Base-by-base conservation (phyloP, 176 grass and related monocot genomes). In the Lolium perenne region DNA sequence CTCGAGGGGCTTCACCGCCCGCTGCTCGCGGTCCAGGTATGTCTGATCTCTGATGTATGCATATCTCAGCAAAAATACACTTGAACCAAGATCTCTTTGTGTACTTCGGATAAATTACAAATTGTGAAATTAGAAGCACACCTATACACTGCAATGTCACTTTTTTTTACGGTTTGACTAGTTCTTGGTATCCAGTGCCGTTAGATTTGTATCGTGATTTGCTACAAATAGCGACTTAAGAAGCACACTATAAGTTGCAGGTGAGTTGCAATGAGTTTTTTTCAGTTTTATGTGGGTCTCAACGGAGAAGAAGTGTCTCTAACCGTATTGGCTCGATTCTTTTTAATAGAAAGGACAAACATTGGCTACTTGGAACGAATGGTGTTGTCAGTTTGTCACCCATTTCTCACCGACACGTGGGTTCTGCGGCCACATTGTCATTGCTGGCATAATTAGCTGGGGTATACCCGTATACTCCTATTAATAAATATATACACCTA, bases 11-110 rank as follows among this genome's bases (percentile, higher is more conserved):
- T 96, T 76, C 90, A 58, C 76, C 88, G 92, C 38, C 97, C 97
- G 54, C 87, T 99, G 76, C 90, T 99, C 47, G 94, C 97, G 65
- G 86, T 98, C 38, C 96, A 98, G 83, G 95, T 97, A 5, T 29
- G 72, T 48, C 2, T 25, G 21, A 65, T 17, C 29, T 38, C 32
- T 35, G 32, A 35, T 35, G 32, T 35, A 35, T 35, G 32, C 32
- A 35, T 35, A 35, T 76, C 4, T 55, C 53, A 53, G 7, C 49
- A 76, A 76, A 48, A 75, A 51, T 75, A 25, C 71, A 50, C 46
- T 16, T 51, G 13, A 50, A 8, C 21, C 41, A 73, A 72, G 40
- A 22, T 16, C 4, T 22, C 26, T 6, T 6, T 2, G 26, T 16
- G 13, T 66, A 55, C 7, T 58, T 58, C 18, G 9, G 9, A 9